Percentiles rank a stretch among this genome's conserved stretches.
phyloP scores from a whole-genome alignment of 345 rosid genomes.

The Erucastrum elatum region DNA sequence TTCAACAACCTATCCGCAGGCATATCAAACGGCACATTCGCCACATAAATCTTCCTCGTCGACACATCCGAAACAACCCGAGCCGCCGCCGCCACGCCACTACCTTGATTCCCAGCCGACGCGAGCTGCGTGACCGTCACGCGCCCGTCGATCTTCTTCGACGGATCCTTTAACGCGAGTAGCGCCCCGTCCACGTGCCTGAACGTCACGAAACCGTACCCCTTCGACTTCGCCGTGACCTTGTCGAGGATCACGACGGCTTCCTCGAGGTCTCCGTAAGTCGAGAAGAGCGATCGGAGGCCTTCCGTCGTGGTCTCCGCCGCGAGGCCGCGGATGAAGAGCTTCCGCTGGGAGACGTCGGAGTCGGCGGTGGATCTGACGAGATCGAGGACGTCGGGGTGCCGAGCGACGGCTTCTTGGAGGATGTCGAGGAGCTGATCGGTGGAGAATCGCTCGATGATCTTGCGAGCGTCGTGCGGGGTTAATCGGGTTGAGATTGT shows the following conservation, averaged over 20 bases:
- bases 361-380: conserved; percentile 65
- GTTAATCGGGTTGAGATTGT: not conserved
- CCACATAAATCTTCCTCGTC: conserved; percentile 78
- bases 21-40: conserved; percentile 66
- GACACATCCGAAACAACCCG: conserved; percentile 50
- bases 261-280: conserved; percentile 73
- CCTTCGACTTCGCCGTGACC: conserved; percentile 69
- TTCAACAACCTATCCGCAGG: conserved; percentile 60
- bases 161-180: conserved; percentile 68
- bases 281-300: conserved; percentile 56
- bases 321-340: conserved; percentile 77
- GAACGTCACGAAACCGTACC: conserved; percentile 72
- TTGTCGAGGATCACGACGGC: conserved; percentile 70
- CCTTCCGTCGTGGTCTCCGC: conserved; percentile 76
- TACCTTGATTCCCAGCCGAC: conserved; percentile 58
- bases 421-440: conserved; percentile 72
- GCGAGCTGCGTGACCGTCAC: conserved; percentile 82
- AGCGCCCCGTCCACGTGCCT: conserved; percentile 65
- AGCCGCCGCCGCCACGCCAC: not conserved
- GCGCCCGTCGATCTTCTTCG: conserved; percentile 76
- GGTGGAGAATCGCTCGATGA: conserved; percentile 54
- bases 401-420: conserved; percentile 47
- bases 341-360: conserved; percentile 70
- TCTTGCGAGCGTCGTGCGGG: conserved; percentile 45
- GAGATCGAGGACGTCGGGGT: conserved; percentile 53